phyloP scores from a whole-genome alignment of 352 stramenopile species.

The Phytophthora pistaciae region DNA sequence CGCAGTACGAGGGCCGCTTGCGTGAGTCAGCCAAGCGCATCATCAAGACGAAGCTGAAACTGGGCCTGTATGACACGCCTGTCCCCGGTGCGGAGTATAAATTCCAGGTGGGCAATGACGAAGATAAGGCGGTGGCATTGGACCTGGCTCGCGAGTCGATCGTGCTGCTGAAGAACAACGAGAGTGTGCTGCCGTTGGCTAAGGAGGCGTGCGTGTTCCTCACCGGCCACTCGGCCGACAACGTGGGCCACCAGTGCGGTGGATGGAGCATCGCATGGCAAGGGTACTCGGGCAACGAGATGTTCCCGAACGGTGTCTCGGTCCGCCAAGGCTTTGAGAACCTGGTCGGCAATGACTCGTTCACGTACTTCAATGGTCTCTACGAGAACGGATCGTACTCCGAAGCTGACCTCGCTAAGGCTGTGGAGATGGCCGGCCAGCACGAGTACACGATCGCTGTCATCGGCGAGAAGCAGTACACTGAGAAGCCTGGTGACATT shows the following conservation, averaged over 20 bases:
- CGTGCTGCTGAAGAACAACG: slow-evolving; percentile 80
- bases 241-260: slow-evolving; percentile 70
- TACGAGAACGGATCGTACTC: slow-evolving; percentile 60
- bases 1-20: slow-evolving; percentile 47
- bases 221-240: slow-evolving; percentile 64
- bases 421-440: slow-evolving; percentile 51
- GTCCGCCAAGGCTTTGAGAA: slow-evolving; percentile 58
- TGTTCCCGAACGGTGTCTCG: slow-evolving; percentile 61
- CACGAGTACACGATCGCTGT: slow-evolving; percentile 71
- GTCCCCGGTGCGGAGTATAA: slow-evolving; percentile 39
- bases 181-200: slow-evolving; percentile 53
- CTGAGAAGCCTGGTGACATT: slow-evolving; percentile 88
- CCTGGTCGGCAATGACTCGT: slow-evolving; percentile 29
- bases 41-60: slow-evolving; percentile 70
- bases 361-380: slow-evolving; percentile 63
- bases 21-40: slow-evolving; percentile 63
- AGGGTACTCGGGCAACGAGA: slow-evolving; percentile 65
- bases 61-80: slow-evolving; percentile 71
- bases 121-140: slow-evolving; percentile 46
- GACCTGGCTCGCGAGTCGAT: slow-evolving; percentile 77
- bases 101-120: neutral
- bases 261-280: slow-evolving; percentile 89
- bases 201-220: slow-evolving; percentile 54
- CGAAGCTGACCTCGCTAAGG: slow-evolving; percentile 50
- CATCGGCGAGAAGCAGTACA: slow-evolving; percentile 80